Base-by-base conservation (phyloP, 768 basidiomycete species). In the Chlorophyllum brunneum region DNA sequence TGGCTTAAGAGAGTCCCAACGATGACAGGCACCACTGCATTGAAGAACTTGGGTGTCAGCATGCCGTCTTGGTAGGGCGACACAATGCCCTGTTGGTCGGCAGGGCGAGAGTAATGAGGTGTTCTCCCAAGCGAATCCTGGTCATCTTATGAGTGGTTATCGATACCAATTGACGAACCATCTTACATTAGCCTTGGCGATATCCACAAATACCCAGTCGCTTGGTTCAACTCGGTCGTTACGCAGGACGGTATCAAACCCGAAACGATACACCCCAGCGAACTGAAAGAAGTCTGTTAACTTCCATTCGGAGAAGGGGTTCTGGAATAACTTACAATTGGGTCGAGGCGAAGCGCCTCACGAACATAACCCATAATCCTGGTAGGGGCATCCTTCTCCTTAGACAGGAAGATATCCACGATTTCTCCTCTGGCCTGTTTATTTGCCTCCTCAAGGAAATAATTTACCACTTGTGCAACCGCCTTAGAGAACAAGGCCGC, bases 391-490 rank as follows among this genome's bases (percentile, higher is more conserved):
- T 68, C 61, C 4, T 60, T 54, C 5, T 61, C 61, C 15, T 55
- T 46, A n/a, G 62, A 59, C 23, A 56, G 51, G 26, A 67, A 65
- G 24, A 79, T 58, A 15, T 54, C 57, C 1, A 74, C 65, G 26
- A 85, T 70, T 29, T 76, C 69, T 20, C 66, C 64, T 8, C 73
- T 69, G 23, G 68, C 71, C 15, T 62, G 42, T 49, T 63, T 42
- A 55, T 66, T 65, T 36, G 61, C 63, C 1, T 72, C 69, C 8
- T 72, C 67, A 11, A 86, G 66, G 58, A 81, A 88, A 65, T 80
- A 85, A 59, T 85, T 70, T 43, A 88, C 70, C 20, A 84, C 73
- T 48, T 78, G 75, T 2, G 78, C 70, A 36, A 86, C 63, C 9
- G 76, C 73, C 45, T 81, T 72, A 1, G 82, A 81, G 67, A 80